Conservation (phyloP, 768 basidiomycete species). For the Mycena amicta region DNA sequence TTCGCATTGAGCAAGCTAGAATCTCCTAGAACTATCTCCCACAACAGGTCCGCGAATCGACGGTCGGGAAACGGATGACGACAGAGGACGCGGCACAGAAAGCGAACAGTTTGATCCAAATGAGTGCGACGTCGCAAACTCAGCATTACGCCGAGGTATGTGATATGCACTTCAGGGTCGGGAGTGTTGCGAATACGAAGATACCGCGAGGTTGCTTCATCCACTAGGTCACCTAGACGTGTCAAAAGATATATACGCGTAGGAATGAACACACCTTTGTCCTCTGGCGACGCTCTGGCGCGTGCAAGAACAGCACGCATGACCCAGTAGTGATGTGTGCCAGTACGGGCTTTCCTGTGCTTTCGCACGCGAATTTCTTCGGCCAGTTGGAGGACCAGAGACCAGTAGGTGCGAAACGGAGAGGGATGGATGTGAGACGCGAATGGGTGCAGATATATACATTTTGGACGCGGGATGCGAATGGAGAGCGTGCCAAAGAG, state of each 20-base stretch:
- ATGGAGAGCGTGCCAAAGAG: constrained; percentile 56
- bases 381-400: constrained; percentile 47
- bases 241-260: constrained; percentile 6
- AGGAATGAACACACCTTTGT: constrained; percentile 5
- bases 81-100: constrained; percentile 41
- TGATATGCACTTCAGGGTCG: constrained; percentile 46
- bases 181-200: constrained; percentile 38
- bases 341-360: constrained; percentile 18
- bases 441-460: constrained; percentile 34
- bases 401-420: constrained; percentile 45
- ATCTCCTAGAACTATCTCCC: constrained; percentile 37
- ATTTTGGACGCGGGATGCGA: constrained; percentile 24
- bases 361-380: constrained; percentile 29
- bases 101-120: constrained; percentile 33
- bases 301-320: constrained; percentile 50
- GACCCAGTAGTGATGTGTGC: constrained; percentile 64
- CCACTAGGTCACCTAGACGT: constrained; percentile 27
- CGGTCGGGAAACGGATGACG: constrained; percentile 35
- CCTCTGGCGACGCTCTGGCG: constrained; percentile 23
- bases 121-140: constrained; percentile 28
- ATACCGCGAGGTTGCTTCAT: constrained; percentile 45
- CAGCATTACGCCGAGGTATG: constrained; percentile 48
- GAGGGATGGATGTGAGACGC: constrained; percentile 27
- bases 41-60: constrained; percentile 43
- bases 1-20: constrained; percentile 26